These are phyloP conservation scores for Gloeophyllum trabeum DNA, from an alignment of 768 basidiomycete species.

Conservation along the genomic window DNA sequence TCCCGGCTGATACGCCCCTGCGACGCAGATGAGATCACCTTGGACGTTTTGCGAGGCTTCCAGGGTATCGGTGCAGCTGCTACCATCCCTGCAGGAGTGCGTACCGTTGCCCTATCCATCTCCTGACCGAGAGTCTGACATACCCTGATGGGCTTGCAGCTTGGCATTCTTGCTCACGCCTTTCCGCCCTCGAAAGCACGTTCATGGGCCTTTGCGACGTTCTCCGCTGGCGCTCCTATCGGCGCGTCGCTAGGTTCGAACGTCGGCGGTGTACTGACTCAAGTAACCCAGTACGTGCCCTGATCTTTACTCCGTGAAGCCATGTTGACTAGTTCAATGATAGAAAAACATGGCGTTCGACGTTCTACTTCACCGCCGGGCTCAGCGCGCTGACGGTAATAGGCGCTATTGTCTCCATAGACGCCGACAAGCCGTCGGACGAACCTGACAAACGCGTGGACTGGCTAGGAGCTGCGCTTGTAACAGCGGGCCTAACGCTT, in stretches of 20 bases:
- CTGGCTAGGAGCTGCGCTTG: constrained; percentile 65
- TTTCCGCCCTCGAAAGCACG: constrained; percentile 64
- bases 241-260: constrained; percentile 64
- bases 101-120: too few relatives aligned
- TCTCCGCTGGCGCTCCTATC: constrained; percentile 76
- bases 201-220: constrained; percentile 72
- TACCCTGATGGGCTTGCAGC: constrained; percentile 29
- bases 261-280: constrained; percentile 63
- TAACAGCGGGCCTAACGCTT: constrained; percentile 56
- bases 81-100: constrained; percentile 59
- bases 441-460: constrained; percentile 34
- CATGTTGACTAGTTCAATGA: neutral
- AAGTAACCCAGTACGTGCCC: constrained; percentile 28
- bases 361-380: constrained; percentile 49
- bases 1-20: neutral
- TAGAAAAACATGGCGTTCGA: constrained; percentile 51
- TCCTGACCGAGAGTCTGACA: too few relatives aligned
- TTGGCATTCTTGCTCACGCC: constrained; percentile 73
- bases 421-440: constrained; percentile 32
- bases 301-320: neutral
- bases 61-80: constrained; percentile 79
- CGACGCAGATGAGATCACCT: constrained; percentile 37
- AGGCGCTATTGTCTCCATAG: constrained; percentile 46
- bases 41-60: constrained; percentile 65
- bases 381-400: constrained; percentile 40